Percentiles rank a stretch among this genome's conserved stretches.
Conservation (phyloP, 495 filamentous ascomycete species). For the Hypoxylon fuscum region DNA sequence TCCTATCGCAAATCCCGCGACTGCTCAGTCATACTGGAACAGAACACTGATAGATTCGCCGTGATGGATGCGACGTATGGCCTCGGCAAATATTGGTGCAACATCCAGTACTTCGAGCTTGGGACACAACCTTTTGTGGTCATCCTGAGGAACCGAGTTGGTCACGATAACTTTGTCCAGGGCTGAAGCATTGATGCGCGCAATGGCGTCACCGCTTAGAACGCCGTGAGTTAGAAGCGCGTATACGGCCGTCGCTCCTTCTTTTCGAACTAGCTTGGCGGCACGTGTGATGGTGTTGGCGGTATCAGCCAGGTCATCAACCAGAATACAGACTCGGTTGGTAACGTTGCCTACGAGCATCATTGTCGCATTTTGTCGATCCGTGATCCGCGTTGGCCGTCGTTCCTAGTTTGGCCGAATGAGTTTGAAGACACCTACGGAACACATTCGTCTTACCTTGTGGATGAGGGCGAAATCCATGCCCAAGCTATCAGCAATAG, state of each 20-base stretch:
- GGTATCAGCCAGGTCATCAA: constrained; percentile 95
- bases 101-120: constrained; percentile 95
- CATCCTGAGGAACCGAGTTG: constrained; percentile 91
- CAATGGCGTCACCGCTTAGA: constrained; percentile 91
- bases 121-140: constrained; percentile 75
- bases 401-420: constrained; percentile 74
- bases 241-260: constrained; percentile 86
- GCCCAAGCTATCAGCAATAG: constrained; percentile 91
- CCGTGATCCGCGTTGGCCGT: constrained; percentile 89
- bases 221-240: constrained; percentile 95
- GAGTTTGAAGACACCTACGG: constrained; percentile 47
- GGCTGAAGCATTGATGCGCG: constrained; percentile 88
- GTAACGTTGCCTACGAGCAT: constrained; percentile 94
- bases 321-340: constrained; percentile 81
- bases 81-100: constrained; percentile 93
- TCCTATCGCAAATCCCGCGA: constrained; percentile 4
- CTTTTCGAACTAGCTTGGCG: constrained; percentile 95
- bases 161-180: constrained; percentile 93
- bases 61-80: constrained; percentile 95
- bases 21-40: constrained; percentile 83
- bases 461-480: constrained; percentile 97
- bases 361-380: constrained; percentile 97
- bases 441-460: constrained; percentile 72
- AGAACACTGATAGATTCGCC: constrained; percentile 97
- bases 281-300: constrained; percentile 96